Conservation (phyloP, 2,329 filamentous ascomycete genomes). For the Cordyceps cicadae region DNA sequence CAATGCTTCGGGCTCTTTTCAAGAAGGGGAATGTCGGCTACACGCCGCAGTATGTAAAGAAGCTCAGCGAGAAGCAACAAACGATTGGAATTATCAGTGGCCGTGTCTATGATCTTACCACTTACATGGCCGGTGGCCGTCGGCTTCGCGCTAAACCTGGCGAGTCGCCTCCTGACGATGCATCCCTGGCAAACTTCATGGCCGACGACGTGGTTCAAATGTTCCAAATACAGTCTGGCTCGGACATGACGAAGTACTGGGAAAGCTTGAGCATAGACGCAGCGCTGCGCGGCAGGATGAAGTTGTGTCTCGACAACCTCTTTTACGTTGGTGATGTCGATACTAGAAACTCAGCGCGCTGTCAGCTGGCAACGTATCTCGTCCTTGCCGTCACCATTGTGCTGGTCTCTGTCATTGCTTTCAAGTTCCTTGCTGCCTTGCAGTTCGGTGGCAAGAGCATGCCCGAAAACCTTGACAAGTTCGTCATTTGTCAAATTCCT, state of each 20-base stretch:
- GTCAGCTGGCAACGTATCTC: slow-evolving; percentile 83
- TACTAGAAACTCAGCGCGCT: slow-evolving; percentile 76
- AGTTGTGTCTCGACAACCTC: slow-evolving; percentile 80
- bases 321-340: slow-evolving; percentile 92
- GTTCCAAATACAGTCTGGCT: slow-evolving; percentile 67
- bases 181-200: slow-evolving; percentile 70
- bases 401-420: slow-evolving; percentile 72
- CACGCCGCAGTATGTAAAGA: slow-evolving; percentile 66
- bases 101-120: slow-evolving; percentile 82
- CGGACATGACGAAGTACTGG: slow-evolving; percentile 80
- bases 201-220: slow-evolving; percentile 61
- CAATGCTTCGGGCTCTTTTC: slow-evolving; percentile 66
- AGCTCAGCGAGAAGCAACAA: slow-evolving; percentile 55
- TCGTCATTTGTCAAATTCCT: slow-evolving; percentile 94
- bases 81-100: slow-evolving; percentile 70
- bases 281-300: slow-evolving; percentile 57
- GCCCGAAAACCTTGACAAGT: slow-evolving; percentile 96
- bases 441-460: slow-evolving; percentile 88
- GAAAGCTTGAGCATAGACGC: slow-evolving; percentile 54
- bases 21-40: slow-evolving; percentile 85
- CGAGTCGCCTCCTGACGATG: slow-evolving; percentile 34
- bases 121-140: slow-evolving; percentile 71
- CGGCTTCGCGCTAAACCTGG: slow-evolving; percentile 50
- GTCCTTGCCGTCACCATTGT: slow-evolving; percentile 76
- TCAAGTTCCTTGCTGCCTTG: slow-evolving; percentile 95